These are phyloP conservation scores for Zygnema circumcarinatum DNA, from an alignment of 139 green algal species.

Conservation along the genomic window DNA sequence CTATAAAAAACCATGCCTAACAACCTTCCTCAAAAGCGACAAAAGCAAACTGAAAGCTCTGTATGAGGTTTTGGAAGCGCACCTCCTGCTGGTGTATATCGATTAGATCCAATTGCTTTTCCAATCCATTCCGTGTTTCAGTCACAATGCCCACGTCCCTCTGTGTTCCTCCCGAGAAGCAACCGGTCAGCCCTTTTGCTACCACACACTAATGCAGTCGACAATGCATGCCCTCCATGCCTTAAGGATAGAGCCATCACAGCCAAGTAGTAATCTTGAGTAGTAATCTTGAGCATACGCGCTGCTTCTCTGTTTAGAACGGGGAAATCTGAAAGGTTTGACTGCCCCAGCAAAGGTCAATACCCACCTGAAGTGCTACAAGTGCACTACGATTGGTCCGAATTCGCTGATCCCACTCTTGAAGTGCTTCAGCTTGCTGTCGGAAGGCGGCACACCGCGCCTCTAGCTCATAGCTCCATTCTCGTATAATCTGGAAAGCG, in stretches of 20 bases:
- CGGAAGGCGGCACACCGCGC: conserved; percentile 78
- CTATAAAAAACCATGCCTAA: too few relatives aligned
- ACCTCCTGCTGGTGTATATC: conserved; percentile 84
- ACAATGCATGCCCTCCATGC: background rate
- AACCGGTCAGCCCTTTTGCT: too few relatives aligned
- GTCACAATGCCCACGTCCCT: conserved; percentile 63
- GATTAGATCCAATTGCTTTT: conserved; percentile 82
- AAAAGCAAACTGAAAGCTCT: too few relatives aligned
- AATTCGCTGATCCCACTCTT: conserved; percentile 83
- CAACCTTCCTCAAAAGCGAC: too few relatives aligned
- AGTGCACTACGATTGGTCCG: conserved; percentile 79
- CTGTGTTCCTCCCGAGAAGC: conserved; percentile 4
- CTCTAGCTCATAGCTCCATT: conserved; percentile 82
- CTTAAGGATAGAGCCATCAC: background rate
- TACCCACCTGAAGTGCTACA: conserved; percentile 76
- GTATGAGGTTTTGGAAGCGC: too few relatives aligned
- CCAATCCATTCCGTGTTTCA: conserved; percentile 76
- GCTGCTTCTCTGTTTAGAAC: too few relatives aligned
- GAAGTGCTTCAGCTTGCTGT: conserved; percentile 78
- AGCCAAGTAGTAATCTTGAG: too few relatives aligned
- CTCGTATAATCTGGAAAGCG: conserved; percentile 72
- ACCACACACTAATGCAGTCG: too few relatives aligned
- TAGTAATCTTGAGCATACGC: too few relatives aligned
- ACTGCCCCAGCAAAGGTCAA: background rate
- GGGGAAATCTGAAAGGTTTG: too few relatives aligned